Base-by-base conservation (phyloP, 805 yeast species). In the Myxozyma kluyveri region DNA sequence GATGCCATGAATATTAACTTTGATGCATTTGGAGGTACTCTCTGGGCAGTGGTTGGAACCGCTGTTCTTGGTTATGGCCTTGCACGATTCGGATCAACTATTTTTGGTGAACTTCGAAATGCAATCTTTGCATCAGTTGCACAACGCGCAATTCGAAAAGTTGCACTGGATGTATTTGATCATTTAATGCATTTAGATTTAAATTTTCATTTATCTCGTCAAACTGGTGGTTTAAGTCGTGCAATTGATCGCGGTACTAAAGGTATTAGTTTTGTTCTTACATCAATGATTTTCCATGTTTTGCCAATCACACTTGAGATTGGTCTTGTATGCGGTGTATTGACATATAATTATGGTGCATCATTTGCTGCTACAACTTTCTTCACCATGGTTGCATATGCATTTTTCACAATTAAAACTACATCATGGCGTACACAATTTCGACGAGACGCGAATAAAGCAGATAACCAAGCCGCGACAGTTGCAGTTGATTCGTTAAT, bases 221-320 rank as follows among this genome's bases (percentile, higher is more conserved):
- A 93, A 68, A 93, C 99, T 0, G 99, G 99, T 60, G 98, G 96
- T 0, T 70, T 93, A 31, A 91, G 97, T 0, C 75, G 99, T 56
- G 98, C 98, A 1, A 93, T 93, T 63, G 99, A 93, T 64, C 76
- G 99, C 59, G 99, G 99, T 68, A 91, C 98, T 0, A 91, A 93
- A 63, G 99, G 99, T 72, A 91, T 93, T 48, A 84, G 95, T 10
- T 90, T 86, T 62, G 97, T 93, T 3, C 73, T 93, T 42, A 82
- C 87, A 33, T 96, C 98, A 1, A 87, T 91, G 96, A 96, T 93
- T n/a, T 91, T 93, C 73, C 98, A 93, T 67, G 90, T 93, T 33
- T 74, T 91, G 31, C 99, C 99, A 6, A 86, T 91, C 37, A 77
- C 95, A 2, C 86, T 93, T 66, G 99, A 93, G 67, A 93, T 93